A percentile compares a stretch with the other conserved stretches of the same genome.
These are phyloP conservation scores for Pisolithus albus DNA, from an alignment of 768 basidiomycete species.

Conservation along the genomic window DNA sequence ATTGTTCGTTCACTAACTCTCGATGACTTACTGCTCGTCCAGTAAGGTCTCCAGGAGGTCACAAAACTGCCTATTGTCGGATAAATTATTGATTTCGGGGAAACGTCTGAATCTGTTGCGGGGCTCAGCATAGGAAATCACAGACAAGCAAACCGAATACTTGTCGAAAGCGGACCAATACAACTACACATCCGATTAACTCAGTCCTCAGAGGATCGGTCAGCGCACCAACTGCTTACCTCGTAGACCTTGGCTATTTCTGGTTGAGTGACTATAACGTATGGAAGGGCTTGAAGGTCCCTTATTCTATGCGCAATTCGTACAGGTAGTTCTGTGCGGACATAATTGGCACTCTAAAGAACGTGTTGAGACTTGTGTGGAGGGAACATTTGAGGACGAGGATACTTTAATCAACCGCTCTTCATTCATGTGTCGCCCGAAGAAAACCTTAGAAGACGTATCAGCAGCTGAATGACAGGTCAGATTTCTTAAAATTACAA, in stretches of 20 bases:
- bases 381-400: not conserved
- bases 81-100: slow-evolving; percentile 61
- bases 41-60: slow-evolving; percentile 57
- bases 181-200: slow-evolving; percentile 38
- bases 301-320: slow-evolving; percentile 82
- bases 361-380: not conserved
- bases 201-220: slow-evolving; percentile 1
- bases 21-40: slow-evolving; percentile 60
- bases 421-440: slow-evolving; percentile 75
- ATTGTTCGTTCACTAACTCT: not conserved
- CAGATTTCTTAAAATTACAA: slow-evolving; percentile 39
- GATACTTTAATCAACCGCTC: slow-evolving; percentile 69
- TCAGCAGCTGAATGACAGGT: slow-evolving; percentile 1
- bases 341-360: slow-evolving; percentile 78
- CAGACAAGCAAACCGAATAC: slow-evolving; percentile 31
- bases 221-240: slow-evolving; percentile 36
- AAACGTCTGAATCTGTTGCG: slow-evolving; percentile 59
- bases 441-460: slow-evolving; percentile 55
- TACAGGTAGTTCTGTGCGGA: slow-evolving; percentile 82
- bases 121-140: slow-evolving; percentile 5
- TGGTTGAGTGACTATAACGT: slow-evolving; percentile 81
- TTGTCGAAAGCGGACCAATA: slow-evolving; percentile 87
- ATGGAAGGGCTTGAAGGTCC: slow-evolving; percentile 82
- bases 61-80: slow-evolving; percentile 79
- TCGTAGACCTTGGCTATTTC: slow-evolving; percentile 79